Base-by-base conservation (phyloP, 352 stramenopile genomes). In the Pythium coloratum region DNA sequence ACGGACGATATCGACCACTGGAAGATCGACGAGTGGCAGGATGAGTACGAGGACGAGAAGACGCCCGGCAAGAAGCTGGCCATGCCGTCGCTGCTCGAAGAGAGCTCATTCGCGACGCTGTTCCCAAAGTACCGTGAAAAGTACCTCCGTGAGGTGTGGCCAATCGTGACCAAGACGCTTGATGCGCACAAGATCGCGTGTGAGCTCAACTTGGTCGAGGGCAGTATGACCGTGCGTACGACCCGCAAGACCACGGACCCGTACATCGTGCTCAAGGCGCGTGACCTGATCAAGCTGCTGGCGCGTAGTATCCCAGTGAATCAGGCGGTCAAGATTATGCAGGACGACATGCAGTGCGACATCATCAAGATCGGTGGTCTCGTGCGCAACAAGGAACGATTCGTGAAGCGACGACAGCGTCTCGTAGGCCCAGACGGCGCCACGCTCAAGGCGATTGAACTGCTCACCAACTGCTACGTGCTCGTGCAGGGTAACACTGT, bases 101-200 rank as follows among this genome's bases (percentile, higher is more conserved):
- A 99, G 85, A 98, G 92, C 47, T 99, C 90, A 59, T 99, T 99
- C 78, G 98, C 97, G 42, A 99, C 97, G 59, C 90, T 99, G 16
- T 99, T 99, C 76, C 98, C 98, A 44, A 99, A 99, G 74, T 99
- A 99, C 78, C 86, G 98, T 46, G 98, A 99, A 79, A 98, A 99
- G 70, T 99, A 99, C 81, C 77, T 99, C 34, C 90, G 97, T 32
- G 97, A 99, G 78, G 88, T 99, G 9, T 99, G 98, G 97, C 97
- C 97, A 2, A 88, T 99, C 36, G 93, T 99, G 64, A 99, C 97
- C 33, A 98, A 98, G 62, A 89, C 92, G 50, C 86, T 99, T 24
- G 96, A 99, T 62, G 86, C 84, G 51, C 76, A 97, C 63, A 98
- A 98, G 66, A 91, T 99, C 57, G 80, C 85, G 42, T 99, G 97